A percentile compares a stretch with the other conserved stretches of the same genome.
Conservation (phyloP, 768 basidiomycete species). For the Dioszegia crocea region DNA sequence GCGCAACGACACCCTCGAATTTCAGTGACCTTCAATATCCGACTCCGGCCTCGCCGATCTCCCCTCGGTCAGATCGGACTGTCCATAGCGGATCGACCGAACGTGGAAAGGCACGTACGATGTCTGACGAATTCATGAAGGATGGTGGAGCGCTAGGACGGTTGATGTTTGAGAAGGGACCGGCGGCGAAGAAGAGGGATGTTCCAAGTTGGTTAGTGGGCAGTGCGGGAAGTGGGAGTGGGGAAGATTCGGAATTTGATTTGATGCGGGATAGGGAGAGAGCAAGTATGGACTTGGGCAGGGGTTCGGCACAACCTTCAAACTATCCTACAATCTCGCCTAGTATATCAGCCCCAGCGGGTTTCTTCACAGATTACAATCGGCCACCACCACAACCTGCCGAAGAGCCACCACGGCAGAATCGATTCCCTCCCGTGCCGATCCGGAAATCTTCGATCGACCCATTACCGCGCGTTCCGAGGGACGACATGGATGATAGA, state of each 20-base stretch:
- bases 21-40: no score
- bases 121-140: neutral
- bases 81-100: neutral
- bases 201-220: constrained; percentile 6
- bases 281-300: neutral
- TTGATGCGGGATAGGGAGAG: neutral
- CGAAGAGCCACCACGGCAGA: neutral
- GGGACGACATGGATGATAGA: neutral
- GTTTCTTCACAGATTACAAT: neutral
- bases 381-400: neutral
- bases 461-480: neutral
- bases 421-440: neutral
- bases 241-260: neutral
- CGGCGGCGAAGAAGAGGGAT: neutral
- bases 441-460: neutral
- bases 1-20: neutral
- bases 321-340: neutral
- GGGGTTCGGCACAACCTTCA: neutral
- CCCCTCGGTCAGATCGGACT: neutral
- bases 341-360: neutral
- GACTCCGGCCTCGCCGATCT: neutral
- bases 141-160: constrained; percentile 5
- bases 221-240: constrained; percentile 4
- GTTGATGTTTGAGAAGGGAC: constrained; percentile 4
- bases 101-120: neutral